Conservation (phyloP, 768 basidiomycete genomes). For the Suillus brevipes region DNA sequence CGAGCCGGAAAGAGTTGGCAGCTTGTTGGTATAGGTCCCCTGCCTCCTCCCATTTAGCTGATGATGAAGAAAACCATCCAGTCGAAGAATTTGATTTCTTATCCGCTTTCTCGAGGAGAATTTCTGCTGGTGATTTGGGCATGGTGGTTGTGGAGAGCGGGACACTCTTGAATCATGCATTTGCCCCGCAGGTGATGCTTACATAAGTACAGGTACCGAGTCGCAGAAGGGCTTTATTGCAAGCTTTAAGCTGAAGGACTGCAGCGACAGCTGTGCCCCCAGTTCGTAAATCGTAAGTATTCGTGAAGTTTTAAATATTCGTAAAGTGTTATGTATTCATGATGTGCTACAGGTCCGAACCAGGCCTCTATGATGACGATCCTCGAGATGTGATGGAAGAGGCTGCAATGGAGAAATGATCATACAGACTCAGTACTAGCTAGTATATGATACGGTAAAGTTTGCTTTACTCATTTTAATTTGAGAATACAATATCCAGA, state of each 20-base stretch:
- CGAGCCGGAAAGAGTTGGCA: constrained; percentile 90
- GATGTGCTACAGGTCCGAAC: neutral
- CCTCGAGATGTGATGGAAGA: neutral
- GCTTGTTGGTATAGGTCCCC: constrained; percentile 95
- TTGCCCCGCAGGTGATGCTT: neutral
- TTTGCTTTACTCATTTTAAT: neutral
- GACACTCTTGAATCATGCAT: constrained; percentile 14
- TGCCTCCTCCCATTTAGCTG: constrained; percentile 90
- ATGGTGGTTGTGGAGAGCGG: constrained; percentile 48
- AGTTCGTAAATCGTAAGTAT: neutral
- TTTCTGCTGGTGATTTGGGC: constrained; percentile 75
- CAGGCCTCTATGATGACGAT: neutral
- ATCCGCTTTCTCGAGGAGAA: constrained; percentile 82
- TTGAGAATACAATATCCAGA: neutral
- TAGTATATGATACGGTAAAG: neutral
- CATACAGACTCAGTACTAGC: neutral
- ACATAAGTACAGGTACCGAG: neutral
- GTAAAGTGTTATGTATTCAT: neutral
- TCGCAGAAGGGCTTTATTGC: neutral
- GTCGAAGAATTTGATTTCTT: constrained; percentile 85
- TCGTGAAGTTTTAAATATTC: neutral
- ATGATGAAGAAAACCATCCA: constrained; percentile 86
- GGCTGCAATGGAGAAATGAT: neutral
- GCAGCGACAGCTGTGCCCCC: no score
- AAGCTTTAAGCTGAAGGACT: no score